Evolutionary conservation across 768 basidiomycete genomes (phyloP), one percentile per base, ranked within the genome.

Genomic region (Boletus reticuloceps): DNA sequence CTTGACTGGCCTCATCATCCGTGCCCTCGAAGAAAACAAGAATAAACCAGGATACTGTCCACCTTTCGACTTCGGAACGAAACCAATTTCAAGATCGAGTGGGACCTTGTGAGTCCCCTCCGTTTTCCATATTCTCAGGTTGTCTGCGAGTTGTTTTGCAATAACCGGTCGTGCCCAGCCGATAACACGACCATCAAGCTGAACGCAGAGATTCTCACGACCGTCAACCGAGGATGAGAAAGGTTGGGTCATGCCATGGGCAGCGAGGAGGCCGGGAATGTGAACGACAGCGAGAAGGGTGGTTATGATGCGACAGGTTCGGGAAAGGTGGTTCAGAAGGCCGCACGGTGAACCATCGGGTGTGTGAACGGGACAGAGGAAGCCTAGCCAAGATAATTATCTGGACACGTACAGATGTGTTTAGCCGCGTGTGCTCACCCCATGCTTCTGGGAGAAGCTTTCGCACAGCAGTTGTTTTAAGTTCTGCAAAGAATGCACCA

Each of bases 1-100:
- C 67, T 89, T 94, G 53, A 98, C 96, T 8, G 97, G 95, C 45
- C 97, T 81, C 97, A 99, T 99, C 94, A 99, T 97, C 62, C 97
- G 79, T 37, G 92, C 82, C 53, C 83, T 80, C 9, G 86, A 82
- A 22, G 92, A 83, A 74, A 99, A 99, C 47, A 99, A 74, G 76
- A 88, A 98, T 36, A 99, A 76, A 16, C 97, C 97, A 34, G 97
- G 95, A 70, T 98, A 98, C 67, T 98, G 97, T 5, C 97, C 97
- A 40, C 94, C 93, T 64, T 90, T 86, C 6, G 89, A 91, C 51
- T 84, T 81, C 1, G 92, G 91, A 2, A 99, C 94, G 53, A 86
- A 80, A 1, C 96, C 97, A 51, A 99, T 91, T 75, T 99, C 97
- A 45, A 99, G 79, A 71, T 99, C 95, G 46, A 96, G 74, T 0